Evolutionary conservation across 768 basidiomycete species (phyloP).

Genomic region (Leccinum imitatum): DNA sequence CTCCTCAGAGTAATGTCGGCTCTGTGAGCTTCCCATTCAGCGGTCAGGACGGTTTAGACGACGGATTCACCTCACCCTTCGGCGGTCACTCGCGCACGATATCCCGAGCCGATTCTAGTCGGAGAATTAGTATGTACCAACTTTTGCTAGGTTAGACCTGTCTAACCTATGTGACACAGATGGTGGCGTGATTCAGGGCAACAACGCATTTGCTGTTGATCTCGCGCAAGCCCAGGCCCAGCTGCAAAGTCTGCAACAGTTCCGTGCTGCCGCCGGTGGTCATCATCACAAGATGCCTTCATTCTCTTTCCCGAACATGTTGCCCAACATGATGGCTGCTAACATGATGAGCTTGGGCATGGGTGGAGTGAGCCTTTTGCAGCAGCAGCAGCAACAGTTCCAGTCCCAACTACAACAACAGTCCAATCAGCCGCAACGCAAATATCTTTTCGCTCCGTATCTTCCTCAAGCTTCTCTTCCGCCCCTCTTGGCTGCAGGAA

Average conservation of each 20-base stretch:
- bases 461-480: conserved; percentile 97
- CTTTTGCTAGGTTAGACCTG: background rate
- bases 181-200: conserved; percentile 69
- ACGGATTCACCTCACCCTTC: conserved; percentile 67
- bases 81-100: conserved; percentile 74
- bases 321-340: conserved; percentile 96
- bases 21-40: conserved; percentile 52
- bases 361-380: conserved; percentile 79
- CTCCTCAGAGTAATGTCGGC: conserved; percentile 44
- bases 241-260: conserved; percentile 92
- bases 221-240: conserved; percentile 97
- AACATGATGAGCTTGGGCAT: conserved; percentile 92
- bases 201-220: conserved; percentile 69
- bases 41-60: conserved; percentile 71
- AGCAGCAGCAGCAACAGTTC: conserved; percentile 94
- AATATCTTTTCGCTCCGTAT: conserved; percentile 98
- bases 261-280: conserved; percentile 91
- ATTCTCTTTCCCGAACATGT: conserved; percentile 97
- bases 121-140: conserved; percentile 77
- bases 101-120: conserved; percentile 78
- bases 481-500: conserved; percentile 93
- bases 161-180: conserved; percentile 42
- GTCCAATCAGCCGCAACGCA: conserved; percentile 89
- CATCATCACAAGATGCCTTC: conserved; percentile 98
- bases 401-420: conserved; percentile 95